phyloP scores from a whole-genome alignment of 2,329 filamentous ascomycete genomes.

The Fusarium stilboides region DNA sequence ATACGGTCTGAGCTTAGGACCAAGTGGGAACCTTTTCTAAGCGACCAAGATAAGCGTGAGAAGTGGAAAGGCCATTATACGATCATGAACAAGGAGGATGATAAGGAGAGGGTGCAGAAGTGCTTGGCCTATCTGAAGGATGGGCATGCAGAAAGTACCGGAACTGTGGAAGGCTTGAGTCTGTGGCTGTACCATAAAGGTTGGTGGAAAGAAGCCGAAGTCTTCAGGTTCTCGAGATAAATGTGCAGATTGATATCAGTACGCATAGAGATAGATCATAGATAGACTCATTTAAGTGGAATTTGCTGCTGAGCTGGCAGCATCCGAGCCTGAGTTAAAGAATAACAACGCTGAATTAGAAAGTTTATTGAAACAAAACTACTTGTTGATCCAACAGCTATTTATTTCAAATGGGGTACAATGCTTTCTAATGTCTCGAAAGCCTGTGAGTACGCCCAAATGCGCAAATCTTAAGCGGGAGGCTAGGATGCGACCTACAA shows the following conservation, averaged over 20 bases:
- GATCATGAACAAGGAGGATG: constrained; percentile 39
- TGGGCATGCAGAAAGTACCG: constrained; percentile 6
- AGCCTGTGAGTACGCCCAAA: too few species aligned
- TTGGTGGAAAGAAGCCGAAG: constrained; percentile 24
- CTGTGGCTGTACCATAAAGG: constrained; percentile 34
- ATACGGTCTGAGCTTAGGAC: constrained; percentile 27
- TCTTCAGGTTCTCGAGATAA: constrained; percentile 5
- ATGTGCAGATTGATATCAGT: neutral
- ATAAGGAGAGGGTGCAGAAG: constrained; percentile 23
- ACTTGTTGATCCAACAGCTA: too few species aligned
- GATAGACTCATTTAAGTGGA: too few species aligned
- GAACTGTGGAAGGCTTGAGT: constrained; percentile 23
- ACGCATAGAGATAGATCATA: neutral
- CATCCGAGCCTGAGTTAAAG: too few species aligned
- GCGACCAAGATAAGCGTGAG: constrained; percentile 24
- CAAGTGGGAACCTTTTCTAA: constrained; percentile 31
- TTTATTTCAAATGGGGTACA: too few species aligned
- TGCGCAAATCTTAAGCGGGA: too few species aligned
- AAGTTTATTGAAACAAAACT: too few species aligned
- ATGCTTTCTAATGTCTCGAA: too few species aligned
- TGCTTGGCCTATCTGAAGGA: constrained; percentile 18
- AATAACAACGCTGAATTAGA: too few species aligned
- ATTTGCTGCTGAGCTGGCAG: too few species aligned
- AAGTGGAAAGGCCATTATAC: constrained; percentile 42
- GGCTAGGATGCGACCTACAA: too few species aligned